Evolutionary conservation across 2,329 filamentous ascomycete species (phyloP).

Genomic region (Sporothrix schenckii): DNA sequence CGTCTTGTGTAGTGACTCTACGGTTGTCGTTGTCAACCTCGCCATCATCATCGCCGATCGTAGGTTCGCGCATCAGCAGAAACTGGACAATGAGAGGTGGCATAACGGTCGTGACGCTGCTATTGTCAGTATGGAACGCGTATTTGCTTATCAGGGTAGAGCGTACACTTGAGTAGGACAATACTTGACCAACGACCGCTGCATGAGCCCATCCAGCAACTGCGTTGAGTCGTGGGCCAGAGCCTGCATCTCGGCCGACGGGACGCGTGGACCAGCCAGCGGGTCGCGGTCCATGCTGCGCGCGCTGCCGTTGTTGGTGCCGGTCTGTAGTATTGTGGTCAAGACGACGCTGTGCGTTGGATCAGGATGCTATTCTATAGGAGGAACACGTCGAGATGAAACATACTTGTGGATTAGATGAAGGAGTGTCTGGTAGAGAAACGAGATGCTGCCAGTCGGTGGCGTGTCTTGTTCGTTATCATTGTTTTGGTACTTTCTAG

Average conservation of each 20-base stretch:
- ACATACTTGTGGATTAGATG: background rate
- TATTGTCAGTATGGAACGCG: no score
- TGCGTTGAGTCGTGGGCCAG: background rate
- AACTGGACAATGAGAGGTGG: background rate
- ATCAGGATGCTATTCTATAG: no score
- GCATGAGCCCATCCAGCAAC: background rate
- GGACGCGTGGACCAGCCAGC: background rate
- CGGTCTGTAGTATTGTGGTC: background rate
- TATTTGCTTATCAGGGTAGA: no score
- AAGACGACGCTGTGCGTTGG: background rate
- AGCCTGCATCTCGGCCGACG: background rate
- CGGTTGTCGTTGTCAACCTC: no score
- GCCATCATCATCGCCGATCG: background rate
- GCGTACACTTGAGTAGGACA: background rate
- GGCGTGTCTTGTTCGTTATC: no score
- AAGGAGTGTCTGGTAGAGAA: background rate
- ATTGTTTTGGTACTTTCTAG: no score
- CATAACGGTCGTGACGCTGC: constrained; percentile 4
- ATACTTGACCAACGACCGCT: background rate
- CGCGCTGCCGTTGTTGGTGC: background rate
- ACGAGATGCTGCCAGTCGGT: background rate
- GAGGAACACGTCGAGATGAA: no score
- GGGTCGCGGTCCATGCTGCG: background rate
- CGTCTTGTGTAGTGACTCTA: background rate
- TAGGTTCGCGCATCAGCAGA: background rate